phyloP scores from a whole-genome alignment of 2,329 filamentous ascomycete genomes.

The Orbilia blumenaviensis region DNA sequence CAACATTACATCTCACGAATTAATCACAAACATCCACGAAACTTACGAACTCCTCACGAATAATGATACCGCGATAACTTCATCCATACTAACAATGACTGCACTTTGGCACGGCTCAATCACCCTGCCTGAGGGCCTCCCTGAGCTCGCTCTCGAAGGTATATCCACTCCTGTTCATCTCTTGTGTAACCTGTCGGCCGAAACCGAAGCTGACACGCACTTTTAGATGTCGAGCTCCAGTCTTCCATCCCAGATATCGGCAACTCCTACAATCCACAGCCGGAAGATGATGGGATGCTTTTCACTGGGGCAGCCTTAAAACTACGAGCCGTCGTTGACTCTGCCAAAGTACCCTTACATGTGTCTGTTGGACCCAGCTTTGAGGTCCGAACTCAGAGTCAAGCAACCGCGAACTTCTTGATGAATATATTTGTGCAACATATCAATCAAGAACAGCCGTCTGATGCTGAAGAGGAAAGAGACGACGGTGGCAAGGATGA shows the following conservation, averaged over 20 bases:
- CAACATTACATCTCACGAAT: constrained; percentile 5
- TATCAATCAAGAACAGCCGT: background rate
- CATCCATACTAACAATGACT: constrained; percentile 7
- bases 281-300: background rate
- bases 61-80: constrained; percentile 41
- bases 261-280: constrained; percentile 2
- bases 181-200: constrained; percentile 26
- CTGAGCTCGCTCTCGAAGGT: constrained; percentile 36
- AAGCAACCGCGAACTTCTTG: constrained; percentile 34
- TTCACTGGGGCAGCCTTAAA: constrained; percentile 20
- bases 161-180: background rate
- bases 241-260: background rate
- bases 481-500: background rate
- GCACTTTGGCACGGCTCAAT: constrained; percentile 39
- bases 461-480: background rate
- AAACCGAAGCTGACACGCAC: constrained; percentile 8
- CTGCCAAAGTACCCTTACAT: constrained; percentile 38
- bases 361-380: constrained; percentile 36
- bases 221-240: constrained; percentile 36
- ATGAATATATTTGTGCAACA: constrained; percentile 36
- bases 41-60: background rate
- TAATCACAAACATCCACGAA: background rate
- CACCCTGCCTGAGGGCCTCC: constrained; percentile 34
- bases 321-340: constrained; percentile 42
- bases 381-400: constrained; percentile 38